Evolutionary conservation across 176 grass and related monocot genomes (phyloP), one percentile per base, ranked within the genome.

Genomic region (Avena eriantha): DNA sequence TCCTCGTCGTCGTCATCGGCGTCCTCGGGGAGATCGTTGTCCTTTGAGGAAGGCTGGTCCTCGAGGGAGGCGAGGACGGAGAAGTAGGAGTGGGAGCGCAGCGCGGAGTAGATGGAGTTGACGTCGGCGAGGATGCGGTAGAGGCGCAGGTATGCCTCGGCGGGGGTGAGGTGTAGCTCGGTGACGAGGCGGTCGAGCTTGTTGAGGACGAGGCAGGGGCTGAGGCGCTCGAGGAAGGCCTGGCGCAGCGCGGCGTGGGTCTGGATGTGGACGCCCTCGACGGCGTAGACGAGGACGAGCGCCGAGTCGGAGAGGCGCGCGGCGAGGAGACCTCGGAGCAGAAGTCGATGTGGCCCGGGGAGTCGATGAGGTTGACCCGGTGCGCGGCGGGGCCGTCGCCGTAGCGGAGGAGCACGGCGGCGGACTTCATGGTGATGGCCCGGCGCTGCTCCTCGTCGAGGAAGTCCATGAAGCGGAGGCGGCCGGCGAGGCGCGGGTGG

Each of bases 331-430:
- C 93, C 94, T 98, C 94, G 54, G 88, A 88, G 78, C 92, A 98
- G 90, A 98, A 98, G 91, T 98, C 94, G 77, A 98, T 96, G 86
- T 98, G 97, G 19, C 97, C 97, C 3, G 97, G 97, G 53, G 93
- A 98, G 82, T 98, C 96, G 84, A 98, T 98, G 79, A 98, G 92
- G 92, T 94, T 76, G 73, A 76, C 73, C 47, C 73, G 15, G 90
- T 82, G 94, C 77, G 55, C 87, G 70, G 92, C 91, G 84, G 63
- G 26, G 47, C 72, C 72, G 46, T 50, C 22, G 3, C 2, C 43
- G 71, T 87, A 87, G 81, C 82, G 51, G 73, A 90, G 86, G 46
- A 89, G 83, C 59, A 96, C 87, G 50, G 97, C 87, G 19, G 94
- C 95, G 31, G 92, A 96, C 79, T 98, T 98, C 96, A 98, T 98